Percentiles rank a stretch among this genome's conserved stretches.
These are phyloP conservation scores for Paecilomyces formosus DNA, from an alignment of 2,329 filamentous ascomycete genomes.

Conservation along the genomic window DNA sequence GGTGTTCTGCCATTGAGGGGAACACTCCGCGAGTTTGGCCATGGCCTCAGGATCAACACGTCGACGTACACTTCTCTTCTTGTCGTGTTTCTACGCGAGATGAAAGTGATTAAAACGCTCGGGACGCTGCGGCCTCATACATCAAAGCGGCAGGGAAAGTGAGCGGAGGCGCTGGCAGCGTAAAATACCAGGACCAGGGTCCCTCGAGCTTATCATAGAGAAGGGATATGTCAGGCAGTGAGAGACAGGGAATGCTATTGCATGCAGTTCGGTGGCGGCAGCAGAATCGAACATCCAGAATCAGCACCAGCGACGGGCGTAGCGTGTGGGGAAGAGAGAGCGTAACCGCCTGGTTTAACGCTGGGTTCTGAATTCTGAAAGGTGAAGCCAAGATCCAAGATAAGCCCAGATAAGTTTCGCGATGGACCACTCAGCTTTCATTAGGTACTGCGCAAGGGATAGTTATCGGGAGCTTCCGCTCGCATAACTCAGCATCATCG, in stretches of 20 bases:
- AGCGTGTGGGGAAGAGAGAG: background rate
- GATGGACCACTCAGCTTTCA: background rate
- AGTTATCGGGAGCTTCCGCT: background rate
- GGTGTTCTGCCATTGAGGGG: background rate
- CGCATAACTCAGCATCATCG: background rate
- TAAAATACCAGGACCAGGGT: background rate
- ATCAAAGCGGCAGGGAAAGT: background rate
- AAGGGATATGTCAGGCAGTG: background rate
- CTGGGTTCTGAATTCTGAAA: background rate
- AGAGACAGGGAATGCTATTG: background rate
- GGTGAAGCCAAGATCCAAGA: background rate
- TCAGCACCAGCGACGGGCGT: background rate
- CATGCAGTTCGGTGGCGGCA: background rate
- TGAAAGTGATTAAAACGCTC: background rate
- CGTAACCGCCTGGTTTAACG: background rate
- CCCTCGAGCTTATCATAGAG: background rate
- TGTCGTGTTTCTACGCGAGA: background rate
- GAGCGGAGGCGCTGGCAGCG: background rate
- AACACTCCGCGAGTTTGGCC: background rate
- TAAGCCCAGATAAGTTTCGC: background rate
- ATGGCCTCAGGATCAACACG: background rate
- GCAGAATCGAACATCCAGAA: background rate
- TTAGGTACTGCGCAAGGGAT: background rate
- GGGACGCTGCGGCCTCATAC: background rate
- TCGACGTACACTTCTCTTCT: background rate